A percentile compares a stretch with the other conserved stretches of the same genome.
These are phyloP conservation scores for Chenopodium berlandieri DNA, from an alignment of 148 eudicot genomes.

Conservation along the genomic window DNA sequence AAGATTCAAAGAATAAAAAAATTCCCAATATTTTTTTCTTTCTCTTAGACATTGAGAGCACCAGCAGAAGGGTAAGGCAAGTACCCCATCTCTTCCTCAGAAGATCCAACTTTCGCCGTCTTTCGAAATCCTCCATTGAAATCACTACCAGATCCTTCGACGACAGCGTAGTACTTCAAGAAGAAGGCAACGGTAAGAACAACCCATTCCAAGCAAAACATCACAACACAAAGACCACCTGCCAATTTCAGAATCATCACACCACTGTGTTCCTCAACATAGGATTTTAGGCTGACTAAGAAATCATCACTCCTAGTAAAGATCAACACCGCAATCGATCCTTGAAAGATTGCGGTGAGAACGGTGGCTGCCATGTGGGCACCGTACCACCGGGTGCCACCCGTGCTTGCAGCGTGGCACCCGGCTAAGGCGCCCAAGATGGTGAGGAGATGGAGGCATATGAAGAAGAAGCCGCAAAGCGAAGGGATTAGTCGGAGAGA, in stretches of 20 bases:
- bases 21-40: neutral
- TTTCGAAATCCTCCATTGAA: constrained; percentile 2
- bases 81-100: constrained; percentile 34
- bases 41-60: constrained; percentile 4
- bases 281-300: constrained; percentile 40
- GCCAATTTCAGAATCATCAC: constrained; percentile 44
- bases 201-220: constrained; percentile 51
- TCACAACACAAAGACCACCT: constrained; percentile 44
- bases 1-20: neutral
- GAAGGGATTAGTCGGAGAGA: constrained; percentile 66
- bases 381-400: constrained; percentile 42
- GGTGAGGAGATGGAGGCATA: constrained; percentile 57
- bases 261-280: constrained; percentile 51
- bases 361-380: constrained; percentile 62
- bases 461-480: constrained; percentile 49
- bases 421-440: constrained; percentile 53
- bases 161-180: constrained; percentile 35
- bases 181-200: constrained; percentile 45
- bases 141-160: constrained; percentile 8
- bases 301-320: constrained; percentile 42
- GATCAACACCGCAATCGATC: constrained; percentile 51
- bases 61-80: constrained; percentile 46
- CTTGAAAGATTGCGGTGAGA: constrained; percentile 60
- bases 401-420: constrained; percentile 41
- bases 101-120: constrained; percentile 26